phyloP scores from a whole-genome alignment of 2,329 filamentous ascomycete genomes.

The Paecilomyces fulvus region DNA sequence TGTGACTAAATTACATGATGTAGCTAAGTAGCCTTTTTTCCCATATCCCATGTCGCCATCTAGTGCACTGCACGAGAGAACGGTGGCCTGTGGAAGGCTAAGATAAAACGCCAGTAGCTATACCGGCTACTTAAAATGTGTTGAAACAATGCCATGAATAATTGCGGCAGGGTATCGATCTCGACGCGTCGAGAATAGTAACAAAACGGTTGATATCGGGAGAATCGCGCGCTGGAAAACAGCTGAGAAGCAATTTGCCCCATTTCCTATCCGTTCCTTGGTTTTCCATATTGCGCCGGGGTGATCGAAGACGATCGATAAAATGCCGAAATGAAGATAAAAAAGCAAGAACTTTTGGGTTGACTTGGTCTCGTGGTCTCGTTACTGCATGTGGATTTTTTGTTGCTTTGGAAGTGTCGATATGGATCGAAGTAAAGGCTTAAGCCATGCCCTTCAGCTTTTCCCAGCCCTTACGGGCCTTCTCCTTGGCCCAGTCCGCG shows the following conservation, averaged over 20 bases:
- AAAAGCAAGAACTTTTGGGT: slow-evolving; percentile 4
- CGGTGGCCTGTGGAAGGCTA: not conserved
- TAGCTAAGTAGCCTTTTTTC: not conserved
- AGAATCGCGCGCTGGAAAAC: not conserved
- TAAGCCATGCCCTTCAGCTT: slow-evolving; percentile 30
- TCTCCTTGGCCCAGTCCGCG: slow-evolving; percentile 25
- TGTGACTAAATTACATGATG: not conserved
- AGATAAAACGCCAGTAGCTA: not conserved
- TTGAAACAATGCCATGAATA: not conserved
- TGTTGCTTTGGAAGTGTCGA: not conserved
- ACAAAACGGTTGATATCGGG: not conserved
- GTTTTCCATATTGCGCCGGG: not conserved
- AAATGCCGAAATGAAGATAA: not conserved
- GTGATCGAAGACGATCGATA: not conserved
- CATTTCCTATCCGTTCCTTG: not conserved
- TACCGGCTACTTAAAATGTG: not conserved
- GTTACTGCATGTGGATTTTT: not conserved
- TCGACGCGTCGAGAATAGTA: not conserved
- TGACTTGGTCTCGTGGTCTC: slow-evolving; percentile 3
- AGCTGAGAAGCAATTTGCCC: not conserved
- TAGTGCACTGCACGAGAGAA: not conserved
- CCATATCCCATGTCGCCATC: not conserved
- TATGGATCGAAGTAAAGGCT: not conserved
- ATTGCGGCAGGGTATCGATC: not conserved
- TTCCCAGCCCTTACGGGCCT: slow-evolving; percentile 31